phyloP scores from a whole-genome alignment of 2,329 filamentous ascomycete genomes.

The Gliomastix tumulicola region DNA sequence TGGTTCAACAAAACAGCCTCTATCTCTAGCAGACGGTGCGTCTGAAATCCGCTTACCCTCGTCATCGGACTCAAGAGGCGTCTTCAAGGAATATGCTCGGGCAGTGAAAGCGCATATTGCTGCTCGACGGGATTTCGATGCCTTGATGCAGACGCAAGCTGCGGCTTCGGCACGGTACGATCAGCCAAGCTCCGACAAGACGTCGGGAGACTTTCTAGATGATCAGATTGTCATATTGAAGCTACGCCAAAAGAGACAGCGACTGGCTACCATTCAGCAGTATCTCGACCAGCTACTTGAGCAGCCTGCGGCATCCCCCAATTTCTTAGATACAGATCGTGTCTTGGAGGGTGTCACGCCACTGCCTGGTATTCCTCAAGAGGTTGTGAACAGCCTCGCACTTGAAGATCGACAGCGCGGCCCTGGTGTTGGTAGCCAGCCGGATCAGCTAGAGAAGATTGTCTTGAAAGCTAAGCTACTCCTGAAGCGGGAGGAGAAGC shows the following conservation, averaged over 20 bases:
- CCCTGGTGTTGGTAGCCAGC: conserved; percentile 36
- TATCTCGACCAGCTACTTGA: conserved; percentile 42
- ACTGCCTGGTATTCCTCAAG: conserved; percentile 44
- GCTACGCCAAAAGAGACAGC: conserved; percentile 43
- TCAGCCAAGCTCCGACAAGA: background rate
- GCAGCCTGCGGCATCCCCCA: conserved; percentile 42
- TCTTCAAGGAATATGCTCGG: conserved; percentile 48
- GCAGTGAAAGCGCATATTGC: conserved; percentile 40
- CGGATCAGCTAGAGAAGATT: conserved; percentile 48
- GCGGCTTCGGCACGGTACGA: conserved; percentile 11
- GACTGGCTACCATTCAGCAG: conserved; percentile 40
- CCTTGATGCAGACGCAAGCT: conserved; percentile 9
- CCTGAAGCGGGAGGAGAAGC: conserved; percentile 47
- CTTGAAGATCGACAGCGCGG: conserved; percentile 25
- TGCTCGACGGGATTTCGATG: conserved; percentile 3
- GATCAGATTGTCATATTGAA: conserved; percentile 44
- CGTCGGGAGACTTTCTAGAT: conserved; percentile 23
- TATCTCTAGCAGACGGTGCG: no score
- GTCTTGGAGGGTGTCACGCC: conserved; percentile 36
- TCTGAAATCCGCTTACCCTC: no score
- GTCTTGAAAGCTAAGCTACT: conserved; percentile 51
- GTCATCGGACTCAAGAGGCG: conserved; percentile 35
- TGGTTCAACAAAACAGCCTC: conserved; percentile 31
- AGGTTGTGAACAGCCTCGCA: conserved; percentile 42
- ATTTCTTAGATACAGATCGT: conserved; percentile 40